A percentile compares a stretch with the other conserved stretches of the same genome.
phyloP scores from a whole-genome alignment of 2,329 filamentous ascomycete species.

The Lasiodiplodia sp. region DNA sequence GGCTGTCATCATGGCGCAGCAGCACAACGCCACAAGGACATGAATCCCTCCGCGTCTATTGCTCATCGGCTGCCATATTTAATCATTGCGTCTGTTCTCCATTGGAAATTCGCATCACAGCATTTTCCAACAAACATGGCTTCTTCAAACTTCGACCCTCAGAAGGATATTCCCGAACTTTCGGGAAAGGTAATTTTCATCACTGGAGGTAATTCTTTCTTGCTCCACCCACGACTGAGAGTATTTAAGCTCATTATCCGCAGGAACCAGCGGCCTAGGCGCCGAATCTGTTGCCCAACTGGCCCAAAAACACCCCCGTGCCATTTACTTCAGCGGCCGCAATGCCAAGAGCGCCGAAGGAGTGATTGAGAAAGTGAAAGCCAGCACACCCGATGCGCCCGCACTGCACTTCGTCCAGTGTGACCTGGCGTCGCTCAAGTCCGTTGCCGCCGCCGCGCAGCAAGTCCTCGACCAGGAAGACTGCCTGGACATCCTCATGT shows the following conservation, averaged over 20 bases:
- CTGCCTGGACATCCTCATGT: conserved; percentile 55
- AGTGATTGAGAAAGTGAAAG: background rate
- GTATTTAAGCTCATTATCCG: conserved; percentile 52
- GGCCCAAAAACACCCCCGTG: background rate
- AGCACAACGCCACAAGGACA: too few relatives aligned
- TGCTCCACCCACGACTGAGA: accelerated
- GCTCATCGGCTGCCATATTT: too few relatives aligned
- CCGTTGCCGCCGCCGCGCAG: conserved; percentile 46
- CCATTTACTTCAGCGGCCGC: conserved; percentile 1
- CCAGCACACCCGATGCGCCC: background rate
- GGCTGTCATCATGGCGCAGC: too few relatives aligned
- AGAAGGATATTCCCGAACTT: conserved; percentile 48
- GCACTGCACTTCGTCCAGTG: conserved; percentile 43
- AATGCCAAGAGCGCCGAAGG: background rate
- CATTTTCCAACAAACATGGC: background rate
- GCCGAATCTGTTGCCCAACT: conserved; percentile 36
- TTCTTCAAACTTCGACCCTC: background rate
- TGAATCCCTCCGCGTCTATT: too few relatives aligned
- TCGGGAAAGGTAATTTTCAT: conserved; percentile 54
- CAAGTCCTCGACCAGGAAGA: conserved; percentile 46
- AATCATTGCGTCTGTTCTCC: too few relatives aligned
- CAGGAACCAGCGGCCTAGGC: background rate
- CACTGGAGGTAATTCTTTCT: conserved; percentile 46
- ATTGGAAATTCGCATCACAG: too few relatives aligned
- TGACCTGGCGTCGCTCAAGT: conserved; percentile 53